Evolutionary conservation across 2,329 filamentous ascomycete species (phyloP), one percentile per base, ranked within the genome.

Genomic region (Talaromyces albobiverticillius): DNA sequence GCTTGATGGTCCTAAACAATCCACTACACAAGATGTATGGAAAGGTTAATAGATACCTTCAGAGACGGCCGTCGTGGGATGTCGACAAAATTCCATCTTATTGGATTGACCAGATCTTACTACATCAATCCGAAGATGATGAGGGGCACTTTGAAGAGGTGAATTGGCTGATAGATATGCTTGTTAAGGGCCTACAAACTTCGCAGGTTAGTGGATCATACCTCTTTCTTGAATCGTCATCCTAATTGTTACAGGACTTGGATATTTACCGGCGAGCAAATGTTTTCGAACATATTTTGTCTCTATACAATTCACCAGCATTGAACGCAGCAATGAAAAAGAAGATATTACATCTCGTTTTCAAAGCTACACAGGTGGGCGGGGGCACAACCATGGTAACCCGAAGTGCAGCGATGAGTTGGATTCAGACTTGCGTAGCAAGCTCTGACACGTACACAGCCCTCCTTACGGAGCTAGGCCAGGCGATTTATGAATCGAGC

Each of bases 21-120:
- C 93, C 93, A 0, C 79, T 90, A 14, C 90, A 95, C 66, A 83
- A 83, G 57, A 81, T 96, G 34, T 97, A 96, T 68, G 83, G 85
- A 55, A 96, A 96, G 67, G 76, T 94, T 71, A 96, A 95, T 74
- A 78, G 80, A 5, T 96, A 92, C 68, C 81, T 97, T 32, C 89
- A 89, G 20, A 85, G 85, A 49, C 82, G 85, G 0, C 92, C 93
- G 0, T 71, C 79, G 22, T 97, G 93, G 93, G 79, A 85, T 11
- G 66, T 79, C 10, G 70, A 70, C 25, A 80, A 80, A 43, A 68
- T 86, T 4, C 76, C 81, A 1, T 76, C 77, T 1, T 82, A 83
- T 64, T 85, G 82, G 76, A 73, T 86, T 16, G 83, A 89, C 56
- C 86, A 84, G 65, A 82, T 94, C 22, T 81, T 94, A 7, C 78